Evolutionary conservation across 495 filamentous ascomycete genomes (phyloP).

Genomic region (Gamarada debralockiae): DNA sequence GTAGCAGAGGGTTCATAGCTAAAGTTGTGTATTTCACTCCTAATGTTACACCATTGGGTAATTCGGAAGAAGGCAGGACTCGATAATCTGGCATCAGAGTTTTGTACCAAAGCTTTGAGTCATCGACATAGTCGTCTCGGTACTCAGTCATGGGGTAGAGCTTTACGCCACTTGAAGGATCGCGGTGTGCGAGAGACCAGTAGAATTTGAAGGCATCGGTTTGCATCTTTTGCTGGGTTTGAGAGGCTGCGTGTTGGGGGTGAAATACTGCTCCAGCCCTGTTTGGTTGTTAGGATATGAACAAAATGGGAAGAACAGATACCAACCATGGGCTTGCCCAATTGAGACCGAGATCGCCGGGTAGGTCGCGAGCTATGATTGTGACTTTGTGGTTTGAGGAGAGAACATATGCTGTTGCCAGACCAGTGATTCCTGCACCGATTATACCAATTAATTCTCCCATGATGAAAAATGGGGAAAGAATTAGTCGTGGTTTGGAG

Average conservation of each 20-base stretch:
- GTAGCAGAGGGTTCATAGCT: constrained; percentile 26
- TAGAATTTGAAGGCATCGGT: constrained; percentile 19
- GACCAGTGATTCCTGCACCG: constrained; percentile 23
- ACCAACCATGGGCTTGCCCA: constrained; percentile 26
- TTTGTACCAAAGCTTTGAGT: constrained; percentile 17
- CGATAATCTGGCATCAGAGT: constrained; percentile 17
- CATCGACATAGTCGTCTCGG: constrained; percentile 10
- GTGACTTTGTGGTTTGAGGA: constrained; percentile 15
- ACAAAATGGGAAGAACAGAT: background rate
- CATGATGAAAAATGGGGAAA: too few relatives aligned
- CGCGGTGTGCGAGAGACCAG: constrained; percentile 10
- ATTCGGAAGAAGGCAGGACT: constrained; percentile 10
- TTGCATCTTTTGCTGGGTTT: constrained; percentile 19
- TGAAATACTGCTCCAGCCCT: constrained; percentile 27
- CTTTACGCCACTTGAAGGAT: constrained; percentile 14
- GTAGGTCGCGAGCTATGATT: constrained; percentile 21
- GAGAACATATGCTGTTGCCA: constrained; percentile 19
- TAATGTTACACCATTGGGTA: constrained; percentile 13
- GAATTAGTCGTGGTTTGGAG: too few relatives aligned
- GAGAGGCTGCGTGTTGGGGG: constrained; percentile 11
- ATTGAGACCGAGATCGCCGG: constrained; percentile 16
- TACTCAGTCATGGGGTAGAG: constrained; percentile 22
- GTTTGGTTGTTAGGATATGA: background rate
- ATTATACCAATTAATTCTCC: constrained; percentile 14
- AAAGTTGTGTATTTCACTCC: constrained; percentile 26